These are phyloP conservation scores for Vitis labrusca DNA, from an alignment of 164 flowering plant genomes.

Conservation along the genomic window DNA sequence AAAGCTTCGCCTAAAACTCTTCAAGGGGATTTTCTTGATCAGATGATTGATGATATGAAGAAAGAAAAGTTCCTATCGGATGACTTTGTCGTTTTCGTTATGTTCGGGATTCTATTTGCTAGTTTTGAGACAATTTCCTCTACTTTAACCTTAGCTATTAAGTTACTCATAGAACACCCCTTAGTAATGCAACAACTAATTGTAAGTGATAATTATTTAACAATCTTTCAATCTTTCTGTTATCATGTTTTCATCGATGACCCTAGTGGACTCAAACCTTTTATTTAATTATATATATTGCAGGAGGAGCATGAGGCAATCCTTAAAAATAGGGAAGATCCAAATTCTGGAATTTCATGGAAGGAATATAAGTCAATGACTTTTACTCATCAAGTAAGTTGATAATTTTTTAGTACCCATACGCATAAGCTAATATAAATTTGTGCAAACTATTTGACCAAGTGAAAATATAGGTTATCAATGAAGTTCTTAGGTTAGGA, in stretches of 20 bases:
- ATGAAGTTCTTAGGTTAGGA: constrained; percentile 18
- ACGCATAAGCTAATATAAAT: no score
- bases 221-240: not conserved
- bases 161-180: constrained; percentile 24
- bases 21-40: constrained; percentile 15
- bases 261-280: not conserved
- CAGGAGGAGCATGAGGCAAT: constrained; percentile 26
- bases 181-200: constrained; percentile 18
- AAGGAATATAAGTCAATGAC: constrained; percentile 35
- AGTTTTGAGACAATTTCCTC: constrained; percentile 26
- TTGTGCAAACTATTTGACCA: not conserved
- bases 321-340: constrained; percentile 3
- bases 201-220: constrained; percentile 1
- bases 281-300: not conserved
- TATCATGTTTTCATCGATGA: not conserved
- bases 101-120: constrained; percentile 29
- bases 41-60: constrained; percentile 13
- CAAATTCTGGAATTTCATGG: constrained; percentile 21
- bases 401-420: no score
- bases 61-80: constrained; percentile 13
- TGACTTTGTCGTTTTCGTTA: constrained; percentile 9
- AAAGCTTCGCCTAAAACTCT: not conserved
- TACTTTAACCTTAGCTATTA: constrained; percentile 18
- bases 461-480: constrained; percentile 14
- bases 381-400: constrained; percentile 19